phyloP scores from a whole-genome alignment of 192 early-diverging fungal genomes.

The Radiomyces spectabilis region DNA sequence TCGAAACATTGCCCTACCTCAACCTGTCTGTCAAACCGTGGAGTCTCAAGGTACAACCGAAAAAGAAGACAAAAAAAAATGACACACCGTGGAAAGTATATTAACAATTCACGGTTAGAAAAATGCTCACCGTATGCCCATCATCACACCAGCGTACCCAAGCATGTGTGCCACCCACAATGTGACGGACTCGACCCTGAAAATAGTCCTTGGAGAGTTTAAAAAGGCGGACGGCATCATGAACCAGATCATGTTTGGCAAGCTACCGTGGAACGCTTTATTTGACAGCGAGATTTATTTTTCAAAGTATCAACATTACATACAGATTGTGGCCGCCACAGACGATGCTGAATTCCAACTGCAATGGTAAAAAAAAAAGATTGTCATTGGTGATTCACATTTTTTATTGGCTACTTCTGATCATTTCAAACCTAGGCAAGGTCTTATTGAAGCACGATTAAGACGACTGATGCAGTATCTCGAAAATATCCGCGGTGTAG shows the following conservation, averaged over 20 bases:
- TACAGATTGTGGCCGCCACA: slow-evolving; percentile 19
- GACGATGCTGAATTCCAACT: slow-evolving; percentile 1
- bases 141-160: slow-evolving; percentile 69
- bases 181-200: slow-evolving; percentile 48
- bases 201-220: slow-evolving; percentile 37
- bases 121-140: slow-evolving; percentile 54
- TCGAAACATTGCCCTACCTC: slow-evolving; percentile 47
- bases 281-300: slow-evolving; percentile 21
- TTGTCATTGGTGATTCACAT: too few relatives aligned
- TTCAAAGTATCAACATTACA: slow-evolving; percentile 16
- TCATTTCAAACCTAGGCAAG: too few relatives aligned
- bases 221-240: slow-evolving; percentile 16
- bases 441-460: slow-evolving; percentile 71
- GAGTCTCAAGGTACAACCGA: slow-evolving; percentile 35
- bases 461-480: slow-evolving; percentile 60
- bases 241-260: slow-evolving; percentile 17
- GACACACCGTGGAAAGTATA: neutral
- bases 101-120: slow-evolving; percentile 15
- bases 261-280: slow-evolving; percentile 12
- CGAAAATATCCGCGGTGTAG: slow-evolving; percentile 49
- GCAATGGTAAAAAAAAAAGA: slow-evolving; percentile 1
- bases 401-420: too few relatives aligned
- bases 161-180: slow-evolving; percentile 70
- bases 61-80: neutral
- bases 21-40: slow-evolving; percentile 42